Evolutionary conservation across 2,329 filamentous ascomycete species (phyloP).

Genomic region (Venturia oleaginea): DNA sequence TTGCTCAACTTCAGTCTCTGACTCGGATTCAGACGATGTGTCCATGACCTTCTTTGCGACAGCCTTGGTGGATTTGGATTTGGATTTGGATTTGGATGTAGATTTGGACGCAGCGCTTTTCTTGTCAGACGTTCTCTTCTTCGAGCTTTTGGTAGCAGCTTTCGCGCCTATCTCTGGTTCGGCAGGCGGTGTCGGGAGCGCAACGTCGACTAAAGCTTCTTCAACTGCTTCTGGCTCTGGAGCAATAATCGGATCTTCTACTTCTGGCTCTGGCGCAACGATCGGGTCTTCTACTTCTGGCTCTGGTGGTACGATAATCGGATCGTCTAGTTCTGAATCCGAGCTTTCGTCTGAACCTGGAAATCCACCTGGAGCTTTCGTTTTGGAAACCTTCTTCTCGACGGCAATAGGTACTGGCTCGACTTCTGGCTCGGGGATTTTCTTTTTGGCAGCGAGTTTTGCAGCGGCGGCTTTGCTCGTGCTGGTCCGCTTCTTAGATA

Average conservation of each 20-base stretch:
- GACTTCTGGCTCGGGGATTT: conserved; percentile 18
- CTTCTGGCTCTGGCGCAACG: conserved; percentile 2
- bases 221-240: conserved; percentile 3
- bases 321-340: neutral
- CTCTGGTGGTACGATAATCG: neutral
- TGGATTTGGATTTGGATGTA: conserved; percentile 6
- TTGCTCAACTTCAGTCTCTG: conserved; percentile 10
- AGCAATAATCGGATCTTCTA: neutral
- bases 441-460: conserved; percentile 23
- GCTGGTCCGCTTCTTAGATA: conserved; percentile 21
- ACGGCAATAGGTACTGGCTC: conserved; percentile 8
- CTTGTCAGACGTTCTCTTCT: conserved; percentile 1
- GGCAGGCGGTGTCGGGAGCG: conserved; percentile 6
- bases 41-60: conserved; percentile 5
- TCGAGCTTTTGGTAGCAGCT: conserved; percentile 3
- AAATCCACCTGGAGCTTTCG: conserved; percentile 8
- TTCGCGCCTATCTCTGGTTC: conserved; percentile 11
- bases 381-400: conserved; percentile 9
- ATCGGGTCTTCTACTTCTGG: neutral
- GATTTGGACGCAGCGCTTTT: conserved; percentile 12
- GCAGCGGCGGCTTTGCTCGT: conserved; percentile 6
- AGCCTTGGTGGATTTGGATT: conserved; percentile 5
- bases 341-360: conserved; percentile 12
- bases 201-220: conserved; percentile 10
- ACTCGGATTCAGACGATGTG: neutral